Base-by-base conservation (phyloP, 345 rosid genomes). In the Streptanthus diversifolius region DNA sequence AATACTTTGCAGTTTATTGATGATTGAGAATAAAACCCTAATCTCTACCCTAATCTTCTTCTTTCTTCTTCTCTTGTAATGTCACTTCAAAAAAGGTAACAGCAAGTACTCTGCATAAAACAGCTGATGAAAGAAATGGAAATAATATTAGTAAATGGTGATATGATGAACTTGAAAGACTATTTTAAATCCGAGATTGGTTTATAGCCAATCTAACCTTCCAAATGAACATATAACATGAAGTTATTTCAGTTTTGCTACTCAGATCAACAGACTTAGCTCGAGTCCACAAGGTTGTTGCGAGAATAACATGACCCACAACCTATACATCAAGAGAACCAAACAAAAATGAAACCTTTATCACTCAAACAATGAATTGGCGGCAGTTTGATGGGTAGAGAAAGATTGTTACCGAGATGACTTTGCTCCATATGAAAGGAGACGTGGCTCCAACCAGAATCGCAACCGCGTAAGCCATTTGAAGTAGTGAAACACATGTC, bases 201-300 rank as follows among this genome's bases (percentile, higher is more conserved):
- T 62, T 37, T 51, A 62, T 47, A 49, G 36, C 25, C 4, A 73
- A 65, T 47, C 70, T 61, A 30, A 93, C 97, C 98, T 93, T 87
- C 98, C 98, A 93, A 77, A 93, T 83, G 75, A 90, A 89, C 98
- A 93, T 93, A 80, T 93, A 93, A 65, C 90, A 89, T 56, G 97
- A 88, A 63, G 96, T 89, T 73, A 89, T 93, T 18, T 91, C 83
- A 18, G 82, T 82, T 82, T 93, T 87, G 85, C 85, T 90, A 76
- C 74, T 85, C 67, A 89, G 70, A 79, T 93, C 89, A 58, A 87
- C 82, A 0, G 97, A 80, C 70, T 85, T 85, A 61, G 97, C 98
- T 21, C 85, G 96, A 61, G 36, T 64, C 96, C 96, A 89, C 45
- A 93, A 74, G 27, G 87, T 32, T 21, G 60, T 61, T 25, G 88